Evolutionary conservation across 768 basidiomycete species (phyloP).

Genomic region (Boletus huronensis): DNA sequence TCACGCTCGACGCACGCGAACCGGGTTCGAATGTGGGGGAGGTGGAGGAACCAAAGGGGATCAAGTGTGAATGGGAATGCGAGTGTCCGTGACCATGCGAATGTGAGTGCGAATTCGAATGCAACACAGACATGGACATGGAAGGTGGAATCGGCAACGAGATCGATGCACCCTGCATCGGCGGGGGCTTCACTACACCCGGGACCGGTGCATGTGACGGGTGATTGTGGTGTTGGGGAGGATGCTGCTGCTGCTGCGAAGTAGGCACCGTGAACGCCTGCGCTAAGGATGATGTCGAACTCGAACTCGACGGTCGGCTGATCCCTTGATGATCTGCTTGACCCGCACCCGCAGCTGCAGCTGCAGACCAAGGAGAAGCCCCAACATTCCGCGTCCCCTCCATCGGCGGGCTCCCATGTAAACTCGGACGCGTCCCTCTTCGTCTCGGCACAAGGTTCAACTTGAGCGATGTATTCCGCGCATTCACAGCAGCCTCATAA

Average conservation of each 20-base stretch:
- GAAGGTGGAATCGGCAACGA: constrained; percentile 34
- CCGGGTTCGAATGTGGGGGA: constrained; percentile 22
- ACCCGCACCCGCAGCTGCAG: not conserved
- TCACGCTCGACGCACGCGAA: constrained; percentile 31
- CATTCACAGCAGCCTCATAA: constrained; percentile 75
- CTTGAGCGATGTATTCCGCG: constrained; percentile 57
- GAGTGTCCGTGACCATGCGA: not conserved
- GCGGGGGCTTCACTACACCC: constrained; percentile 22
- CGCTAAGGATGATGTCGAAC: constrained; percentile 38
- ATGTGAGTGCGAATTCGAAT: constrained; percentile 5
- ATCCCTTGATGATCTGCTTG: constrained; percentile 22
- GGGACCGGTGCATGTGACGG: not conserved
- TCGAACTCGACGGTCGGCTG: constrained; percentile 38
- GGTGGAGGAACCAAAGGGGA: constrained; percentile 2
- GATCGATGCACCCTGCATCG: constrained; percentile 29
- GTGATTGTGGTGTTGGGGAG: not conserved
- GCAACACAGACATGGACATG: constrained; percentile 12
- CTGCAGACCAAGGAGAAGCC: not conserved
- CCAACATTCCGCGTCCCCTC: not conserved
- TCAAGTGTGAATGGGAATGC: constrained; percentile 3
- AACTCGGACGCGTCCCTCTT: constrained; percentile 23
- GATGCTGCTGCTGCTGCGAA: constrained; percentile 5
- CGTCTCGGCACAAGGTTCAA: constrained; percentile 52
- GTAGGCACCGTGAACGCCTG: constrained; percentile 37
- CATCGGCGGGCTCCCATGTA: constrained; percentile 18